These are phyloP conservation scores for Populus hybrid DNA, from an alignment of 441 rosid genomes.

Conservation along the genomic window DNA sequence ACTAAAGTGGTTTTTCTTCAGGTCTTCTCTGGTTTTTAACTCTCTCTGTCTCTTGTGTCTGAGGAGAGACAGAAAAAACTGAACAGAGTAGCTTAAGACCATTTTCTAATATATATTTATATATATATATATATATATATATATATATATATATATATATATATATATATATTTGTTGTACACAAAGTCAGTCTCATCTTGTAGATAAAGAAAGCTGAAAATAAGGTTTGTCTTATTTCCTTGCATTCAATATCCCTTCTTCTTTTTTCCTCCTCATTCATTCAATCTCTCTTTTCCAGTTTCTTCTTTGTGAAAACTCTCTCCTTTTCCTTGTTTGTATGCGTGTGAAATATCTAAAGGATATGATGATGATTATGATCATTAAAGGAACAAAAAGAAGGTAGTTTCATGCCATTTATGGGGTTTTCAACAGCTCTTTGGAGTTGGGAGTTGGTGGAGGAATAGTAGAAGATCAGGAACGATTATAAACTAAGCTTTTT, in stretches of 20 bases:
- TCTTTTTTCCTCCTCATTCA: neutral
- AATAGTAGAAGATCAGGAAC: neutral
- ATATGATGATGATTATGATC: slow-evolving; percentile 5
- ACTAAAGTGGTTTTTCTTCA: slow-evolving; percentile 16
- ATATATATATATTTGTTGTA: neutral
- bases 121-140: neutral
- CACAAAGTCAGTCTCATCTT: slow-evolving; percentile 36
- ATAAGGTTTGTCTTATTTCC: slow-evolving; percentile 33
- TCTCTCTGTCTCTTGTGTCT: neutral
- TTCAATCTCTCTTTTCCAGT: neutral
- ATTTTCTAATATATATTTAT: slow-evolving; percentile 23
- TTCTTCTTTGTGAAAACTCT: neutral
- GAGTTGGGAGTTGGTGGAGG: slow-evolving; percentile 3
- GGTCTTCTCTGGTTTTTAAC: slow-evolving; percentile 18
- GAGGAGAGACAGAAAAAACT: slow-evolving; percentile 22
- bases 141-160: neutral
- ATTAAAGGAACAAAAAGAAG: slow-evolving; percentile 18
- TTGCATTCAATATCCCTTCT: slow-evolving; percentile 30
- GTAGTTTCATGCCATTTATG: slow-evolving; percentile 30
- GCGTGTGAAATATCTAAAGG: neutral
- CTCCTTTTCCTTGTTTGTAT: slow-evolving; percentile 5
- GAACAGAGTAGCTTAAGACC: slow-evolving; percentile 44
- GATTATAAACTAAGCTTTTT: slow-evolving; percentile 13
- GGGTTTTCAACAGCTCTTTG: slow-evolving; percentile 22
- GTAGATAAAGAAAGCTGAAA: slow-evolving; percentile 16